phyloP scores from a whole-genome alignment of 1,284 basidiomycete species.

The Mixia osmundae region DNA sequence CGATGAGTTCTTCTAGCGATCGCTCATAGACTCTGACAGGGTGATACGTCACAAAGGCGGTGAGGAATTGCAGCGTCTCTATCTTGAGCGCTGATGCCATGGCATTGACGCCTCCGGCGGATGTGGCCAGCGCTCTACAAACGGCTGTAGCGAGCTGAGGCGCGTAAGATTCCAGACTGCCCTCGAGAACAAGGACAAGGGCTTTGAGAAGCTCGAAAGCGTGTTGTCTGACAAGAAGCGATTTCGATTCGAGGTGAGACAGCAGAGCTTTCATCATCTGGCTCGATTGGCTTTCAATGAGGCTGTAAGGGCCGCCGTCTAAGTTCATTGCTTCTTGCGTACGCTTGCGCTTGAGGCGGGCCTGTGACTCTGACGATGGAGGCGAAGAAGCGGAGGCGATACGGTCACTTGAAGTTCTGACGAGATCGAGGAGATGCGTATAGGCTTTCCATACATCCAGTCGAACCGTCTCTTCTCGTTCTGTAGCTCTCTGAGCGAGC shows the following conservation, averaged over 20 bases:
- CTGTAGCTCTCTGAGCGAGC: slow-evolving; percentile 69
- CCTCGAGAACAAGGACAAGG: slow-evolving; percentile 54
- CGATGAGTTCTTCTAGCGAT: slow-evolving; percentile 40
- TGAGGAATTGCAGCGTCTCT: slow-evolving; percentile 59
- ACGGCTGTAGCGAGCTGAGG: too few species aligned
- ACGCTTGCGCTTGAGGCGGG: slow-evolving; percentile 46
- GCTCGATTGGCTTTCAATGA: background rate
- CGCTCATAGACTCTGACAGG: slow-evolving; percentile 38
- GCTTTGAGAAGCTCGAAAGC: slow-evolving; percentile 57
- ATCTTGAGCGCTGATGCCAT: slow-evolving; percentile 28
- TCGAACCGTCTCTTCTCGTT: slow-evolving; percentile 89
- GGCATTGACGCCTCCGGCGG: too few species aligned
- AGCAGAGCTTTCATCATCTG: slow-evolving; percentile 6
- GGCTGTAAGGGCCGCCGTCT: background rate
- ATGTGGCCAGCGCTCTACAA: too few species aligned
- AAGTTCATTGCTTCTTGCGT: slow-evolving; percentile 29
- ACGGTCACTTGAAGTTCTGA: background rate
- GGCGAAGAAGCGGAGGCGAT: background rate
- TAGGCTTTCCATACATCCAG: slow-evolving; percentile 81
- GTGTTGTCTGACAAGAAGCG: slow-evolving; percentile 56
- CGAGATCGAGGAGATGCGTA: slow-evolving; percentile 37
- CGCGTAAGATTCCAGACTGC: slow-evolving; percentile 52
- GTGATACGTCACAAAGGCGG: slow-evolving; percentile 56
- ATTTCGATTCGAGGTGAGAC: slow-evolving; percentile 39
- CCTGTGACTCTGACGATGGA: background rate